Percentiles rank a stretch among this genome's conserved stretches.
Conservation (phyloP, 2,329 filamentous ascomycete species). For the Emergomyces africanus region DNA sequence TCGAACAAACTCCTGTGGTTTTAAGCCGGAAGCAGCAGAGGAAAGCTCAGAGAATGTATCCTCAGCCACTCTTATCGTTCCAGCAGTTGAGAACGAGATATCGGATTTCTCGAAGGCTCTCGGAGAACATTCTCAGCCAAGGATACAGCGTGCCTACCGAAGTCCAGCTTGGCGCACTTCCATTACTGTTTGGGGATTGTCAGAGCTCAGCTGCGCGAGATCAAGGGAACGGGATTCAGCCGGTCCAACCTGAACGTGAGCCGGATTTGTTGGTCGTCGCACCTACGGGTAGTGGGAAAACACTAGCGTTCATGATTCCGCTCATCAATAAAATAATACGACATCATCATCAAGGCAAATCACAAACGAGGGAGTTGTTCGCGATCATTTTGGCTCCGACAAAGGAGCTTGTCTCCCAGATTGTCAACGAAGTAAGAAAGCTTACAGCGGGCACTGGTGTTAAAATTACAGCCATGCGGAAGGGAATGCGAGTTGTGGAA, state of each 20-base stretch:
- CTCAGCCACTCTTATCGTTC: constrained; percentile 70
- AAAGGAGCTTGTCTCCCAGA: constrained; percentile 69
- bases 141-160: constrained; percentile 83
- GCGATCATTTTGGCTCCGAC: constrained; percentile 67
- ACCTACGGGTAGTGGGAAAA: constrained; percentile 94
- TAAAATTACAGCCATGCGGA: constrained; percentile 69
- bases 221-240: constrained; percentile 16
- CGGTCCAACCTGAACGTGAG: constrained; percentile 15
- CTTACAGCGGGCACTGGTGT: constrained; percentile 64
- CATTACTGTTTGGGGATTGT: constrained; percentile 51
- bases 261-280: constrained; percentile 79
- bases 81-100: constrained; percentile 57
- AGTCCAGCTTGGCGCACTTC: constrained; percentile 78
- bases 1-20: constrained; percentile 28
- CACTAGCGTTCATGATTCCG: constrained; percentile 81
- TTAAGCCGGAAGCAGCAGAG: constrained; percentile 38
- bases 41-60: constrained; percentile 49
- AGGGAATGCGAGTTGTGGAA: constrained; percentile 59
- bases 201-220: constrained; percentile 28
- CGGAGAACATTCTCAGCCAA: constrained; percentile 69
- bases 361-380: constrained; percentile 46
- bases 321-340: constrained; percentile 63
- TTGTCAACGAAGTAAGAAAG: constrained; percentile 72
- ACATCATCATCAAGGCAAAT: constrained; percentile 33
- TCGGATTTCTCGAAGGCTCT: constrained; percentile 58